These are phyloP conservation scores for Cordyceps cateniannulata DNA, from an alignment of 2,329 filamentous ascomycete genomes.

Conservation along the genomic window DNA sequence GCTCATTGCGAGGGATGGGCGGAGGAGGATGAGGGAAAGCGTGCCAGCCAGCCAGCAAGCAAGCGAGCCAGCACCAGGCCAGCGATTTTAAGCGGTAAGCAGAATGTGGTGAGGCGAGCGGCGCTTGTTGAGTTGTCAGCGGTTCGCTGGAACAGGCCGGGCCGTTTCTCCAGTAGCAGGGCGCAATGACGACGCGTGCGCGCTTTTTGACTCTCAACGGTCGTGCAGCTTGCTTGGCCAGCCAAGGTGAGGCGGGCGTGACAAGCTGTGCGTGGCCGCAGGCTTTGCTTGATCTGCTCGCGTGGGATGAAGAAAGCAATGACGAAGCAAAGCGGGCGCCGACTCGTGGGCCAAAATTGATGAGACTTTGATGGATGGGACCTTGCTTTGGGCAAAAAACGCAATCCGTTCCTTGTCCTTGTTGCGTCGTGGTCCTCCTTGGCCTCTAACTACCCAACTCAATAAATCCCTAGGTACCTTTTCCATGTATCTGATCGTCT, in stretches of 20 bases:
- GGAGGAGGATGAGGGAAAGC: neutral
- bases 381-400: neutral
- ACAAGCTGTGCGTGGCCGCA: neutral
- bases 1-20: conserved; percentile 25
- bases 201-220: neutral
- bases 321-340: neutral
- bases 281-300: neutral
- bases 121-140: neutral
- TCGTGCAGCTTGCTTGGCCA: neutral
- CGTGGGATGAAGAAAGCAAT: neutral
- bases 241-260: neutral
- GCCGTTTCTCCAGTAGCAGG: neutral
- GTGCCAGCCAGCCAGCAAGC: neutral
- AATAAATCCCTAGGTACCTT: neutral
- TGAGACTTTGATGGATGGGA: neutral
- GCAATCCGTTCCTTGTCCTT: neutral
- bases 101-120: neutral
- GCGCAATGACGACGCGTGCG: neutral
- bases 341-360: neutral
- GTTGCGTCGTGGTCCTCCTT: neutral
- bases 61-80: too few relatives aligned
- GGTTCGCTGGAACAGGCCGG: neutral
- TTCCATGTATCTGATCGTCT: neutral
- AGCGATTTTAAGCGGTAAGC: neutral
- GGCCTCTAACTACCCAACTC: neutral